Percentiles rank a stretch among this genome's conserved stretches.
phyloP scores from a whole-genome alignment of 2,329 filamentous ascomycete genomes.

The Macrophomina pseudophaseolina region DNA sequence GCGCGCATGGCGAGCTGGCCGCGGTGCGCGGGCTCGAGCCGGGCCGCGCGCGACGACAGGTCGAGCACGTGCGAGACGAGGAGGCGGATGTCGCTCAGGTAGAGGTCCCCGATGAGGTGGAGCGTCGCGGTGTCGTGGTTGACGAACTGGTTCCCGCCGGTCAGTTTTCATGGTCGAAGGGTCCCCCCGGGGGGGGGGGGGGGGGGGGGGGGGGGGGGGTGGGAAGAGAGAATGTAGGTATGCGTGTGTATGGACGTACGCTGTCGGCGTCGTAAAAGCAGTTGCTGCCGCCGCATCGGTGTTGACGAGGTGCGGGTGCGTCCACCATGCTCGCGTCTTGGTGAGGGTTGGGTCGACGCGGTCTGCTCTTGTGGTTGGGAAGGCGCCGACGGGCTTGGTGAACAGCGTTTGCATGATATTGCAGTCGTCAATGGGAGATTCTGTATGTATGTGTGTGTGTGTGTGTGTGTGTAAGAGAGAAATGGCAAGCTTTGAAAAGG shows the following conservation, averaged over 20 bases:
- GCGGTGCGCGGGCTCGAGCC: neutral
- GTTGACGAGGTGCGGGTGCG: neutral
- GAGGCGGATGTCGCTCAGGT: conserved; percentile 1
- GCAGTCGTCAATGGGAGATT: neutral
- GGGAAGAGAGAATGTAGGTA: neutral
- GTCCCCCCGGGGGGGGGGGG: neutral
- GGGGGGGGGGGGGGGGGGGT: neutral
- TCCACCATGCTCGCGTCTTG: neutral
- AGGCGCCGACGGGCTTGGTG: neutral
- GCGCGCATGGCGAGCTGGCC: neutral
- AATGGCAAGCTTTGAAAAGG: neutral
- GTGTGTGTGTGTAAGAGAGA: no score
- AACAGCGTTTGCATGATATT: neutral
- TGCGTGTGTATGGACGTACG: neutral
- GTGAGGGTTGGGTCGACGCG: neutral
- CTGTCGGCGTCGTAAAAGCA: neutral
- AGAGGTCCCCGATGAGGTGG: neutral
- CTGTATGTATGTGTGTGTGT: no score
- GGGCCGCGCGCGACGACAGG: neutral
- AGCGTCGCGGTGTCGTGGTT: neutral
- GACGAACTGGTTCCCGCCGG: neutral
- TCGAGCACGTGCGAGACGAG: neutral
- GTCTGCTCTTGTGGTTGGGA: neutral
- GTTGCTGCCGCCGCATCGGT: neutral
- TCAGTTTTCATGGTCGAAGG: neutral